These are phyloP conservation scores for Podospora pseudoanserina DNA, from an alignment of 495 filamentous ascomycete species.

Conservation along the genomic window DNA sequence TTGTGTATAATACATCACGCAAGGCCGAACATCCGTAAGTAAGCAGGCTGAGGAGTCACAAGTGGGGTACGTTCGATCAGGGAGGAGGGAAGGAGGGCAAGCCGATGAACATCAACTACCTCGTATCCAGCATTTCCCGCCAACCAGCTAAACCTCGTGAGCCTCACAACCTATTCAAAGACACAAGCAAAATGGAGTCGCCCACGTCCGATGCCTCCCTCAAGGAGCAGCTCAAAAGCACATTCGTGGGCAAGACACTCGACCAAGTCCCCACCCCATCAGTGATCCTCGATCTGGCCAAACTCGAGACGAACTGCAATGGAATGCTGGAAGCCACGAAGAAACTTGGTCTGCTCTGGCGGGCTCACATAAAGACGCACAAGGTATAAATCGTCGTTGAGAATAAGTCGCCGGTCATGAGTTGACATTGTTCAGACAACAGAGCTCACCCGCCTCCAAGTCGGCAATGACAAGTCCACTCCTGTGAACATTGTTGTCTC, in stretches of 20 bases:
- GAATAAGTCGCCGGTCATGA: not conserved
- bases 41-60: not conserved
- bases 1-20: not conserved
- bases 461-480: constrained; percentile 49
- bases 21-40: not conserved
- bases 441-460: constrained; percentile 70
- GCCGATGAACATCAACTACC: not conserved
- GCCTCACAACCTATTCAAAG: not conserved
- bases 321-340: constrained; percentile 65
- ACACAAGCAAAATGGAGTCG: not conserved
- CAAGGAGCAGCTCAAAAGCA: constrained; percentile 42
- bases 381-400: constrained; percentile 50
- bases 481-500: constrained; percentile 71
- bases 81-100: not conserved
- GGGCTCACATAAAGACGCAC: constrained; percentile 84
- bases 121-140: not conserved
- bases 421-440: constrained; percentile 44
- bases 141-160: not conserved
- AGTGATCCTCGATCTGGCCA: constrained; percentile 64
- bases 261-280: constrained; percentile 61
- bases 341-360: constrained; percentile 60
- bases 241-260: constrained; percentile 62
- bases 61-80: not conserved
- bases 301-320: constrained; percentile 65
- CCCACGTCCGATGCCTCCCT: constrained; percentile 10